Evolutionary conservation across 495 filamentous ascomycete genomes (phyloP).

Genomic region (Podospora pseudocomata): DNA sequence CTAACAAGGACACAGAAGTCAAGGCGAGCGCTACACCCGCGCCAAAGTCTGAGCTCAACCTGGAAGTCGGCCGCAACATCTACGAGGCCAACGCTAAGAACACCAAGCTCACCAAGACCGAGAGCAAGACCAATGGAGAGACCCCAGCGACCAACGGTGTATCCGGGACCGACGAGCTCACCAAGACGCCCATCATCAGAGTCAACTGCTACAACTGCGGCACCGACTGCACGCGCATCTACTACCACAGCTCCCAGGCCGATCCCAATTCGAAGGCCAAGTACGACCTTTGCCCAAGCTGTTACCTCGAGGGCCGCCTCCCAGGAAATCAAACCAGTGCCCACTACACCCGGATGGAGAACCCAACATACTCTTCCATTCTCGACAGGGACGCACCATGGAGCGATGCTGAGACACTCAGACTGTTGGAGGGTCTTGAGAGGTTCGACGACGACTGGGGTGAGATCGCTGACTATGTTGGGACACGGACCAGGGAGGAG

Average conservation of each 20-base stretch:
- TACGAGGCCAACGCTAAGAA: constrained; percentile 92
- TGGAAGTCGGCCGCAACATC: constrained; percentile 89
- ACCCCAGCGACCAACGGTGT: constrained; percentile 56
- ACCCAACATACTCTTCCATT: constrained; percentile 68
- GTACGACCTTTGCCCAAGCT: constrained; percentile 84
- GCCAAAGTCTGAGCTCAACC: constrained; percentile 74
- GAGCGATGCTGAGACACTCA: constrained; percentile 82
- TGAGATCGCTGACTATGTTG: constrained; percentile 84
- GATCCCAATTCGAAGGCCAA: constrained; percentile 58
- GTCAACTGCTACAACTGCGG: constrained; percentile 86
- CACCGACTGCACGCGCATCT: constrained; percentile 85
- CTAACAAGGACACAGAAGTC: constrained; percentile 73
- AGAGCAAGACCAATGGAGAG: constrained; percentile 68
- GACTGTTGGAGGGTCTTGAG: constrained; percentile 85
- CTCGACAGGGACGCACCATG: constrained; percentile 79
- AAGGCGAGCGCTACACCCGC: constrained; percentile 59
- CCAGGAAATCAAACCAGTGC: constrained; percentile 65
- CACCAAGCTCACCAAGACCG: constrained; percentile 57
- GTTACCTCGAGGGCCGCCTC: constrained; percentile 76
- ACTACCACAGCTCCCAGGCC: constrained; percentile 77
- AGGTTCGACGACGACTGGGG: constrained; percentile 94
- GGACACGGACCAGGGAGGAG: constrained; percentile 88
- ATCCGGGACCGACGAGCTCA: constrained; percentile 46
- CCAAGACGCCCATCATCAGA: constrained; percentile 54
- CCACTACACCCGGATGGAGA: constrained; percentile 84